Conservation (phyloP, 371 early-diverging fungal species). For the Capillidium rhysosporum region DNA sequence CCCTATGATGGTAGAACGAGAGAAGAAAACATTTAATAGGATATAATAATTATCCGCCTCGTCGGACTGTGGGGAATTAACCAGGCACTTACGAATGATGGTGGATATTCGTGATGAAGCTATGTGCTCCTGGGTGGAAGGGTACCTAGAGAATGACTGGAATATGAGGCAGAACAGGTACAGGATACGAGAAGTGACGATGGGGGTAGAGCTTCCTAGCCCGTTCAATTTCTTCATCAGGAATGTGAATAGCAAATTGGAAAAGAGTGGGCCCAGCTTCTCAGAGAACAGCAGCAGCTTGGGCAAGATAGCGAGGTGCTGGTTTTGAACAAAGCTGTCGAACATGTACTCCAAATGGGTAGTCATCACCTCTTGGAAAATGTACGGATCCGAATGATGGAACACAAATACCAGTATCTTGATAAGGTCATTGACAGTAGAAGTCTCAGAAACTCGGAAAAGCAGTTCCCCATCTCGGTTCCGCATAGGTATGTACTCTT, state of each 20-base stretch:
- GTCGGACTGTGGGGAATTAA: constrained; percentile 57
- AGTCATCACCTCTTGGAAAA: constrained; percentile 10
- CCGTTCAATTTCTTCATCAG: constrained; percentile 65
- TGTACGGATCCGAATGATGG: constrained; percentile 43
- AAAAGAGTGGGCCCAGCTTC: constrained; percentile 51
- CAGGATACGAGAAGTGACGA: constrained; percentile 60
- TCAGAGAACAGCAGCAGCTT: constrained; percentile 78
- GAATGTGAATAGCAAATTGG: constrained; percentile 53
- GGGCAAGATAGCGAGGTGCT: constrained; percentile 60
- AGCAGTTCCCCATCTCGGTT: not conserved
- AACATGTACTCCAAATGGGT: constrained; percentile 27
- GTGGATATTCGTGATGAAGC: constrained; percentile 75
- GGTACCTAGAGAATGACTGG: constrained; percentile 82
- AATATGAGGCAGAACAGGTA: constrained; percentile 84
- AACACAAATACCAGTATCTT: constrained; percentile 32
- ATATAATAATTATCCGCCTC: constrained; percentile 82
- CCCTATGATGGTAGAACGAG: constrained; percentile 48
- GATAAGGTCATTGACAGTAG: constrained; percentile 8
- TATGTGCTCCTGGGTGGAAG: constrained; percentile 76
- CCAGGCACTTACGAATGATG: constrained; percentile 77
- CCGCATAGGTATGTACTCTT: not conserved
- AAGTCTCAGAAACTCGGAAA: not conserved
- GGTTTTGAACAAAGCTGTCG: constrained; percentile 58
- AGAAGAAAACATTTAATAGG: constrained; percentile 77
- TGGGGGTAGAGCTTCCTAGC: constrained; percentile 55